Evolutionary conservation across 2,329 filamentous ascomycete species (phyloP), one percentile per base, ranked within the genome.

Genomic region (Colletotrichum truncatum): DNA sequence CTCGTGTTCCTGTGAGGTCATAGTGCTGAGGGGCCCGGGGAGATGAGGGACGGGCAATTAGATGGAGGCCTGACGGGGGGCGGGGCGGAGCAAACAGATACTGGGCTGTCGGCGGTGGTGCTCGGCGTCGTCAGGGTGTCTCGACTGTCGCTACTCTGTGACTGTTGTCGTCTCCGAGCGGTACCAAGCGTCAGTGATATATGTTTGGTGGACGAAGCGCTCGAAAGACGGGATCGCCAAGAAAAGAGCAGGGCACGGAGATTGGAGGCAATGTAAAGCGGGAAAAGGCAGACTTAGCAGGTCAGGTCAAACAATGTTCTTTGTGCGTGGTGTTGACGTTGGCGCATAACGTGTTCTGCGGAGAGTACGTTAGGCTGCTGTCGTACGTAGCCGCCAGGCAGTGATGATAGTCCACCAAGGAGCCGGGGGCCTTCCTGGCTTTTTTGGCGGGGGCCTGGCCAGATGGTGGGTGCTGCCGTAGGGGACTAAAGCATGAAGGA

Each of bases 1-100:
- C 30, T 58, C 54, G 55, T 63, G 32, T 54, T 56, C 28, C 39
- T 54, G 51, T 67, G 66, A 67, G 66, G 66, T 67, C 66, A 67
- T 66, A 58, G 26, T 62, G 62, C 54, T 60, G 61, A 54, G 54
- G 48, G 45, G 39, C 63, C 52, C 23, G 45, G 54, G 8, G 38
- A 53, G 53, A 52, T 26, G 48, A 55, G 54, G 21, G 43, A 65
- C 49, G 28, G 38, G 32, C 18, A 55, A 43, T 41, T 56, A 26
- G 41, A 51, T 21, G 21, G 34, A 62, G 43, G 56, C 39, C 56
- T 28, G 26, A 48, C n/a, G 46, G 41, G 60, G 32, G 49, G 51
- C 49, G 55, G 62, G 61, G 55, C 41, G 30, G 57, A 45, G 48
- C 57, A 57, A n/a, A 38, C 26, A 48, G 49, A 6, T 23, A 43